phyloP scores from a whole-genome alignment of 331 rosid genomes.

The Malus hybrid region DNA sequence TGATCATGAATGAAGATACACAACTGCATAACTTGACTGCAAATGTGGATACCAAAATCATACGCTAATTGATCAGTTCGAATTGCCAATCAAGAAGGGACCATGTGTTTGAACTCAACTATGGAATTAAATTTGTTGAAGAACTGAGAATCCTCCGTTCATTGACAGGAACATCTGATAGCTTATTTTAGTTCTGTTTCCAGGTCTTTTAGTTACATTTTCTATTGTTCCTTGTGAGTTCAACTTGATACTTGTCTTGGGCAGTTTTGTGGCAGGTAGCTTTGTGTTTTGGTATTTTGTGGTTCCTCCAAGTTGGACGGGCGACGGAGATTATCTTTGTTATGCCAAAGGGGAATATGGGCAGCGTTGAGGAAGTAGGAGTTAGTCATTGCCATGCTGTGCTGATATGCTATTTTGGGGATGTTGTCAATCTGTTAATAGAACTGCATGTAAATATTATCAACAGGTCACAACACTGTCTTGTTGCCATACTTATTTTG shows the following conservation, averaged over 20 bases:
- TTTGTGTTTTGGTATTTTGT: neutral
- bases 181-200: neutral
- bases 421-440: neutral
- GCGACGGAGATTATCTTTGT: neutral
- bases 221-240: neutral
- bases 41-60: neutral
- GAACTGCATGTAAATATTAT: neutral
- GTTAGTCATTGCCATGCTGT: neutral
- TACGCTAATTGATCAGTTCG: neutral
- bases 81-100: neutral
- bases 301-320: neutral
- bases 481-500: neutral
- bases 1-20: neutral
- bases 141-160: neutral
- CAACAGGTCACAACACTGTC: neutral
- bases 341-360: neutral
- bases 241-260: neutral
- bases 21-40: neutral
- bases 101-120: neutral
- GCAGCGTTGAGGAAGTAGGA: neutral
- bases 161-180: neutral
- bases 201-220: neutral
- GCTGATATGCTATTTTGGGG: neutral
- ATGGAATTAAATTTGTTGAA: neutral
- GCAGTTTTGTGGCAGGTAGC: neutral